These are phyloP conservation scores for Trichocomaceae sp. DNA, from an alignment of 2,329 filamentous ascomycete species.

Conservation along the genomic window DNA sequence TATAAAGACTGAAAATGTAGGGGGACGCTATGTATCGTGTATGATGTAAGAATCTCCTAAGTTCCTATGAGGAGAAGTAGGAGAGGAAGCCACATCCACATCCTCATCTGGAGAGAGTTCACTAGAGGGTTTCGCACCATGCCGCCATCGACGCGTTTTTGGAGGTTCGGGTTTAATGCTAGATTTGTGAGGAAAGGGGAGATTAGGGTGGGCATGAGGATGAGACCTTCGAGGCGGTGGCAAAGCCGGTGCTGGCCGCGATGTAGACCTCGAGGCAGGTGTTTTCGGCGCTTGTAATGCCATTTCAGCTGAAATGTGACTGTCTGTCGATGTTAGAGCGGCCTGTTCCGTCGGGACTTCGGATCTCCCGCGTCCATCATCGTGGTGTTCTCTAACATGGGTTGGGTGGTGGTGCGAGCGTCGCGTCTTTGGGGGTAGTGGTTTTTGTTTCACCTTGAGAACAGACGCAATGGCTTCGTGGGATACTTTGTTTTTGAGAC, in stretches of 20 bases:
- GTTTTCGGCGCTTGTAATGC: constrained; percentile 10
- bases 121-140: constrained; percentile 22
- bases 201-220: background rate
- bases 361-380: constrained; percentile 24
- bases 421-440: constrained; percentile 38
- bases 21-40: background rate
- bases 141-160: constrained; percentile 37
- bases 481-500: constrained; percentile 44
- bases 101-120: constrained; percentile 9
- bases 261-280: constrained; percentile 26
- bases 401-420: constrained; percentile 39
- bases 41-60: background rate
- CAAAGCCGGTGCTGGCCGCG: constrained; percentile 34
- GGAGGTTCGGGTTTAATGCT: constrained; percentile 32
- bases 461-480: constrained; percentile 14
- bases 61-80: background rate
- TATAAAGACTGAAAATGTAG: background rate
- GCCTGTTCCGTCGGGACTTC: constrained; percentile 18
- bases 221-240: constrained; percentile 35
- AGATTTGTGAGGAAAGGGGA: constrained; percentile 1
- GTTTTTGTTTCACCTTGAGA: constrained; percentile 28
- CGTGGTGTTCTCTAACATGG: constrained; percentile 27
- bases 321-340: background rate
- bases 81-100: background rate
- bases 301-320: constrained; percentile 6